Percentiles rank a stretch among this genome's conserved stretches.
These are phyloP conservation scores for Ananas comosus DNA, from an alignment of 176 grass and related monocot genomes.

Conservation along the genomic window DNA sequence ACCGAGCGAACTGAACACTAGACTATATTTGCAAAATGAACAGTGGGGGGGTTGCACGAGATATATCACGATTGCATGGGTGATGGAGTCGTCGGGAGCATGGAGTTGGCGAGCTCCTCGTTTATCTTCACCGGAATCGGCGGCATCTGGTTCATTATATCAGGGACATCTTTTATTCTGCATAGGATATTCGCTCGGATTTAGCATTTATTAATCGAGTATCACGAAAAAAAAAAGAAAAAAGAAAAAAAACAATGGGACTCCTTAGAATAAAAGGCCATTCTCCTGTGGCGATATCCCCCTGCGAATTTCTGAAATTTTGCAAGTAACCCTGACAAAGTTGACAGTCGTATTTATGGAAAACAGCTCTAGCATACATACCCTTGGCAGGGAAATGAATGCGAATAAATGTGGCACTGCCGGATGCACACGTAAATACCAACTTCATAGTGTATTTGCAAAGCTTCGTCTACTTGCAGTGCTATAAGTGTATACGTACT, in stretches of 20 bases:
- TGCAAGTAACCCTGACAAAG: too few species aligned
- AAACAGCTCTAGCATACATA: too few species aligned
- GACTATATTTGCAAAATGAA: background rate
- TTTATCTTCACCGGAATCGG: conserved; percentile 85
- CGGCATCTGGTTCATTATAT: conserved; percentile 99
- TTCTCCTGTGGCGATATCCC: too few species aligned
- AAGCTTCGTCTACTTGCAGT: background rate
- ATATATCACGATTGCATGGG: conserved; percentile 57
- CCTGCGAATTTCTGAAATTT: too few species aligned
- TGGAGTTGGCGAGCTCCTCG: conserved; percentile 81
- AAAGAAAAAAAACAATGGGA: background rate
- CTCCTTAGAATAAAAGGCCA: background rate
- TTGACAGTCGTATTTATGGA: too few species aligned
- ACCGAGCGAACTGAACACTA: background rate
- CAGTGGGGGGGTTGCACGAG: background rate
- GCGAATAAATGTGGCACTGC: too few species aligned
- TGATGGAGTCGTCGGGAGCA: conserved; percentile 65
- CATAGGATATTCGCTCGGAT: conserved; percentile 18
- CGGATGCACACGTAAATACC: too few species aligned
- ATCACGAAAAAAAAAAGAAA: background rate
- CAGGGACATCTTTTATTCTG: conserved; percentile 84
- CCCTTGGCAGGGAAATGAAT: too few species aligned
- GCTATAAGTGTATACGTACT: background rate
- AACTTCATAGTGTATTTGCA: too few species aligned
- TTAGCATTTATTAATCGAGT: background rate